Percentiles rank a stretch among this genome's conserved stretches.
Conservation (phyloP, 73 alveolate genomes). For the Paramecium primaurelia region DNA sequence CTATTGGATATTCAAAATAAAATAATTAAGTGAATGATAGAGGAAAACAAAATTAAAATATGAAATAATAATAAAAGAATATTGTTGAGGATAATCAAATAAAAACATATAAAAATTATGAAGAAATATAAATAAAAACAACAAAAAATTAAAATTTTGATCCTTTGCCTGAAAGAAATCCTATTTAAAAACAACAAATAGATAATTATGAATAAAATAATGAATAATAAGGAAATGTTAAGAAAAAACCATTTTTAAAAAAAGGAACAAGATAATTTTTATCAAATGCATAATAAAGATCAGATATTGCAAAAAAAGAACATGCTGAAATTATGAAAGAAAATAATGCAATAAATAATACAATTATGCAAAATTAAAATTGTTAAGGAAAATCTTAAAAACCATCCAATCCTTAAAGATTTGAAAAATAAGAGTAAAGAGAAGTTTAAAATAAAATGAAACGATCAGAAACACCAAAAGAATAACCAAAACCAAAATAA, state of each 20-base stretch:
- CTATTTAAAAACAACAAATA: not conserved
- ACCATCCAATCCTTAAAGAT: not conserved
- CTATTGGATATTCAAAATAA: not conserved
- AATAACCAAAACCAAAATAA: not conserved
- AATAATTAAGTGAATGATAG: not conserved
- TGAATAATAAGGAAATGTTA: not conserved
- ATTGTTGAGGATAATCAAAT: slow-evolving; percentile 8
- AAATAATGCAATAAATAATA: slow-evolving; percentile 5
- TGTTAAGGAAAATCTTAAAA: not conserved
- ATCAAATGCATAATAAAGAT: slow-evolving; percentile 52
- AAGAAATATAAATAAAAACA: not conserved
- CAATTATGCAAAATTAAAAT: not conserved
- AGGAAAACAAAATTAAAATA: not conserved
- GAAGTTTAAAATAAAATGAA: not conserved
- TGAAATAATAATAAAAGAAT: not conserved
- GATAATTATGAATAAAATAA: not conserved
- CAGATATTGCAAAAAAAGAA: slow-evolving; percentile 50
- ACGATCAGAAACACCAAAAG: not conserved
- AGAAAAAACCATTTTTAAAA: slow-evolving; percentile 41
- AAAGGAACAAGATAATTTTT: slow-evolving; percentile 54
- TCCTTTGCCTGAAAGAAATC: not conserved
- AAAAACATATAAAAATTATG: not conserved
- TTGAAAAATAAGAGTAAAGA: not conserved
- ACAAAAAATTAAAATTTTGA: not conserved
- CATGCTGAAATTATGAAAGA: slow-evolving; percentile 42